Percentiles rank a stretch among this genome's conserved stretches.
phyloP scores from a whole-genome alignment of 441 rosid genomes.

The Populus hybrid region DNA sequence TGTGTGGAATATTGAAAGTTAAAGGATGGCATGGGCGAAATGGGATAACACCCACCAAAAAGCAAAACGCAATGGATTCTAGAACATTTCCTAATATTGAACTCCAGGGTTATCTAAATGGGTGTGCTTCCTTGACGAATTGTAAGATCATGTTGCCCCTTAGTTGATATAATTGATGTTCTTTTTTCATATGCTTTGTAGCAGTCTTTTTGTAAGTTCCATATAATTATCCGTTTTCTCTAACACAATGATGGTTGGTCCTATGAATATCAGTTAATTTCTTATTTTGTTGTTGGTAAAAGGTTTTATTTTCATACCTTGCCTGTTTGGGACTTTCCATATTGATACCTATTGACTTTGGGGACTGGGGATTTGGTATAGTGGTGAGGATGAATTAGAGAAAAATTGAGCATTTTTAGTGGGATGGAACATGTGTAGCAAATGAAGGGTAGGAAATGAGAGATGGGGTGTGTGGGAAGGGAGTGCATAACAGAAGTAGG shows the following conservation, averaged over 20 bases:
- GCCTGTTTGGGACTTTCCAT: not conserved
- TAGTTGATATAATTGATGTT: not conserved
- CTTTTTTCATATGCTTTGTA: not conserved
- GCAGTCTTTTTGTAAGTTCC: not conserved
- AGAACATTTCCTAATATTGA: not conserved
- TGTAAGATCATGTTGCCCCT: not conserved
- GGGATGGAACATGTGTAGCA: not conserved
- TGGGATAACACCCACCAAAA: not conserved
- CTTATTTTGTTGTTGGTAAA: not conserved
- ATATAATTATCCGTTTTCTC: not conserved
- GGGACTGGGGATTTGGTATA: not conserved
- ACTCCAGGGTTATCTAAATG: not conserved
- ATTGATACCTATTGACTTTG: not conserved
- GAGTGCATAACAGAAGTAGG: not conserved
- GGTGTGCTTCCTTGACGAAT: not conserved
- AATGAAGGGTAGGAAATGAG: not conserved
- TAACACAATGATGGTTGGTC: not conserved
- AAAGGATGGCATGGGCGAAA: not conserved
- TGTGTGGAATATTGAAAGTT: not conserved
- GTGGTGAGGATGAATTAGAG: not conserved
- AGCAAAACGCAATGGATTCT: not conserved
- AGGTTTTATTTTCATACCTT: not conserved
- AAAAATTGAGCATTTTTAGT: not conserved
- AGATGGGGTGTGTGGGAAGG: not conserved
- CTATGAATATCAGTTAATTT: not conserved